Percentiles rank a stretch among this genome's conserved stretches.
Evolutionary conservation across 2,329 filamentous ascomycete species (phyloP).

Genomic region (Tolypocladium ovalisporum): DNA sequence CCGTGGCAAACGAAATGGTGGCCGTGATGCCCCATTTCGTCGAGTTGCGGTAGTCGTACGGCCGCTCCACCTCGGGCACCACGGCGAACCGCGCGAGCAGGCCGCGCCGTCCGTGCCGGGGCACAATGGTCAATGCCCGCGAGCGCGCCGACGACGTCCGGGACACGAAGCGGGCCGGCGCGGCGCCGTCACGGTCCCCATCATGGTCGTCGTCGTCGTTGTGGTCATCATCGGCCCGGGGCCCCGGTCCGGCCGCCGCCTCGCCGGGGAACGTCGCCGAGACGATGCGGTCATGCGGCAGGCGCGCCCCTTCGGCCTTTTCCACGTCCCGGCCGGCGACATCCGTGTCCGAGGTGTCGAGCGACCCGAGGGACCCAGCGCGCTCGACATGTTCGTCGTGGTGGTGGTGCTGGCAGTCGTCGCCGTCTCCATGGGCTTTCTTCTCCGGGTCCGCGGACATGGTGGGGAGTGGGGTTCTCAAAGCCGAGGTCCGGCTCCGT

Average conservation of each 20-base stretch:
- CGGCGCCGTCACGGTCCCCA: neutral
- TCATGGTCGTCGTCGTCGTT: neutral
- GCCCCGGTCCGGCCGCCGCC: neutral
- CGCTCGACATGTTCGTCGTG: neutral
- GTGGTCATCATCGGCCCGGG: neutral
- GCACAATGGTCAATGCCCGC: conserved; percentile 26
- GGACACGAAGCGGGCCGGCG: conserved; percentile 12
- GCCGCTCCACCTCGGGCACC: conserved; percentile 68
- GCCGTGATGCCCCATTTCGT: conserved; percentile 81
- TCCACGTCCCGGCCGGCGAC: neutral
- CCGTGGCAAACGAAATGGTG: conserved; percentile 65
- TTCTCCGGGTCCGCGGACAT: conserved; percentile 1
- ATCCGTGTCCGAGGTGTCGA: neutral
- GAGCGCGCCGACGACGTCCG: conserved; percentile 28
- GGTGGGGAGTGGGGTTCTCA: neutral
- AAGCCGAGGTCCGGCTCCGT: neutral
- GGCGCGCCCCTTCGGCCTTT: neutral
- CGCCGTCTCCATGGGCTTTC: neutral
- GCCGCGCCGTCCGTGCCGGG: conserved; percentile 49
- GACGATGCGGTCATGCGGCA: neutral
- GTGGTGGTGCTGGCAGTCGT: neutral
- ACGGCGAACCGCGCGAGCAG: conserved; percentile 60
- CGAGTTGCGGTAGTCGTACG: conserved; percentile 58
- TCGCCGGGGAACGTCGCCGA: neutral
- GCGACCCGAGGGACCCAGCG: neutral